Evolutionary conservation across 495 filamentous ascomycete species (phyloP), one percentile per base, ranked within the genome.

Genomic region (Penicillium odoratum): DNA sequence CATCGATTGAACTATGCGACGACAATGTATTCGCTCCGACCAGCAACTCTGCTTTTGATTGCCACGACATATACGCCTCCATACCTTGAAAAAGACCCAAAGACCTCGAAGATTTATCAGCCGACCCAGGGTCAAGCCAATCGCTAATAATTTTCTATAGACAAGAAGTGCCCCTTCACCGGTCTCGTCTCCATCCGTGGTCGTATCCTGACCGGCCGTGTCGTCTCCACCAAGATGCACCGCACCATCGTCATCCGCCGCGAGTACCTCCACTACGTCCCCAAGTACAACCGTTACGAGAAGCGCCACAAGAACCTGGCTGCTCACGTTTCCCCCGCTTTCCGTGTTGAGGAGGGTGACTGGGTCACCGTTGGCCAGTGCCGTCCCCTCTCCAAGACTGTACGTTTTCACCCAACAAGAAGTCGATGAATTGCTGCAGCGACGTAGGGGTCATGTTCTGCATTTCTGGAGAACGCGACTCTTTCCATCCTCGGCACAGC

Each of bases 111-210:
- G 45, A 64, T 55, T 57, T 57, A 28, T 50, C 55, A 55, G 31
- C 50, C 53, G 52, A 50, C 4, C 53, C 53, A 57, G 9, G n/a
- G 48, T 40, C 5, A 42, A 53, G 43, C 7, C 16, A 13, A 31
- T 36, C 28, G 42, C 73, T 79, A 67, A 75, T 64, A 55, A 33
- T 44, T 18, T 64, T 57, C 43, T 72, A 72, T 76, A 97, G 94
- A 99, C 87, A 97, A 99, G 88, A 99, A 99, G 85, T 99, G 94
- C 87, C 94, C 94, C 68, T 99, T 98, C 87, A 96, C 91, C 64
- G 95, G 95, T 74, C 81, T 90, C 73, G 92, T 98, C 70, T 96
- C 92, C 67, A 97, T 98, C 85, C 94, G 94, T 82, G 94, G 94
- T 75, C 93, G 94, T 93, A 97, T 99, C 88, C 84, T 99, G 64